These are phyloP conservation scores for Dryas octopetala DNA, from an alignment of 306 rosid species.

Conservation along the genomic window DNA sequence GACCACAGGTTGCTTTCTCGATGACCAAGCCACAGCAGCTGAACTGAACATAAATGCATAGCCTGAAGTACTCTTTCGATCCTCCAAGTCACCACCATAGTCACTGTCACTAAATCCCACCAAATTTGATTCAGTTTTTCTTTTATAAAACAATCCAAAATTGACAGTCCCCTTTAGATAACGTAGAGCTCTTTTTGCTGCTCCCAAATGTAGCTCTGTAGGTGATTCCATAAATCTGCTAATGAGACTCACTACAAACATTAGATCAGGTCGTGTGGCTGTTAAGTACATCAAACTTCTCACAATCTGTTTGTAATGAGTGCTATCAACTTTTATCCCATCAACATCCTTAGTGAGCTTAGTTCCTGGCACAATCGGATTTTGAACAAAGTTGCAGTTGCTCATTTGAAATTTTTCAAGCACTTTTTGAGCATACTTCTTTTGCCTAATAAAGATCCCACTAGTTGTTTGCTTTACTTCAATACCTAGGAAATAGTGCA, in stretches of 20 bases:
- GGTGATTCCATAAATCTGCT: constrained; percentile 2
- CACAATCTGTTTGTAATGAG: neutral
- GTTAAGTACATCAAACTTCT: neutral
- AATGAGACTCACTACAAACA: neutral
- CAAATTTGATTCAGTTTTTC: neutral
- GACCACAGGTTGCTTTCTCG: no score
- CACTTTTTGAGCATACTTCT: neutral
- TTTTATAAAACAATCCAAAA: neutral
- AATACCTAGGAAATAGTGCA: neutral
- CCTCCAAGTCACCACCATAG: no score
- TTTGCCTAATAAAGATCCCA: neutral
- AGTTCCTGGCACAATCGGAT: neutral
- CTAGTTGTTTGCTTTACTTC: neutral
- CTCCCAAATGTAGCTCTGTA: neutral
- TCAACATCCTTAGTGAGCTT: neutral
- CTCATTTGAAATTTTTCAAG: neutral
- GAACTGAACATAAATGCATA: no score
- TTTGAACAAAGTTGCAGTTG: neutral
- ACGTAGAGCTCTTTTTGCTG: neutral
- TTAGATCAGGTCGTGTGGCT: neutral
- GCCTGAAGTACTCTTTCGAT: no score
- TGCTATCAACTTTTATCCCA: neutral
- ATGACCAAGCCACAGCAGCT: no score
- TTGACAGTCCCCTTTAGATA: neutral
- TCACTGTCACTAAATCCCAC: neutral